These are phyloP conservation scores for Fusarium poae DNA, from an alignment of 2,329 filamentous ascomycete species.

Conservation along the genomic window DNA sequence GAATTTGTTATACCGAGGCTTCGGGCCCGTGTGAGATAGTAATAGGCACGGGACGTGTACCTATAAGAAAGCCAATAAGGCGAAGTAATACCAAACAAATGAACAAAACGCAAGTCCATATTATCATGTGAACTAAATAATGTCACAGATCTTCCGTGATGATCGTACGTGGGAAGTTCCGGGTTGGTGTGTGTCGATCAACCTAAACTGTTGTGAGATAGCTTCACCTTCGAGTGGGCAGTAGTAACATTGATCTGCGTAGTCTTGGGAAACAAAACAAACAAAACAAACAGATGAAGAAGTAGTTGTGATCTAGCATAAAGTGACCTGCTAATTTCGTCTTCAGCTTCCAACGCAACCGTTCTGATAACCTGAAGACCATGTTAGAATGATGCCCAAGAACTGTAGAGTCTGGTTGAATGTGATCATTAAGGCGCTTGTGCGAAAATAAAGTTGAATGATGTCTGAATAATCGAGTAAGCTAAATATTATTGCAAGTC, in stretches of 20 bases:
- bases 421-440: not conserved
- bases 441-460: not conserved
- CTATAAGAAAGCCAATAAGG: conserved; percentile 40
- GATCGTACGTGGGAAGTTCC: not conserved
- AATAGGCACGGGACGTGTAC: conserved; percentile 33
- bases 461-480: conserved; percentile 5
- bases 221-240: too few relatives aligned
- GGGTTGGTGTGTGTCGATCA: not conserved
- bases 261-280: too few relatives aligned
- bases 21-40: conserved; percentile 39
- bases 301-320: too few relatives aligned
- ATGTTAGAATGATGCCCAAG: not conserved
- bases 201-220: not conserved
- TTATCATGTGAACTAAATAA: not conserved
- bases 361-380: too few relatives aligned
- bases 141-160: not conserved
- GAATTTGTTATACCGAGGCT: conserved; percentile 37
- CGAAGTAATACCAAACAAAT: conserved; percentile 42
- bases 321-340: too few relatives aligned
- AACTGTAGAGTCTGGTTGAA: not conserved
- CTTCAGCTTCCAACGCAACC: too few relatives aligned
- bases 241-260: too few relatives aligned
- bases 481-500: not conserved
- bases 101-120: conserved; percentile 1
- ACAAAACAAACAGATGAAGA: too few relatives aligned